These are phyloP conservation scores for Fusarium equiseti DNA, from an alignment of 2,329 filamentous ascomycete genomes.

Conservation along the genomic window DNA sequence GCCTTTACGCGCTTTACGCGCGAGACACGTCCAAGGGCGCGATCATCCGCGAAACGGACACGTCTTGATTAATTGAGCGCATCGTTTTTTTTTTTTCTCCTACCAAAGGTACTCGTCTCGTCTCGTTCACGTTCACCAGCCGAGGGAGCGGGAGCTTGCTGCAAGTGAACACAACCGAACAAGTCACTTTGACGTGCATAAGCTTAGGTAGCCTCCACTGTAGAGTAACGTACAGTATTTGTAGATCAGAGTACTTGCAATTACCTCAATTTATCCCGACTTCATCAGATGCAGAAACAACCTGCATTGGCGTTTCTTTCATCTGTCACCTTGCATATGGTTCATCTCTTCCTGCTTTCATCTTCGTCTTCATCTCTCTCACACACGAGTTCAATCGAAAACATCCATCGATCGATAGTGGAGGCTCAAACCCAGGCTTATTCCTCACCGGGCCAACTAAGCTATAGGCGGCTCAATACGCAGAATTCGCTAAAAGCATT, in stretches of 20 bases:
- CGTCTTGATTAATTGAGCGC: constrained; percentile 55
- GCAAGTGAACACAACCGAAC: constrained; percentile 42
- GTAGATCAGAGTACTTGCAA: background rate
- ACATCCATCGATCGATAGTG: constrained; percentile 1
- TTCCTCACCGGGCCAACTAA: constrained; percentile 28
- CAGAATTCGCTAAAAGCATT: constrained; percentile 35
- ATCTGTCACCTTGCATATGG: background rate
- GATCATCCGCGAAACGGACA: constrained; percentile 60
- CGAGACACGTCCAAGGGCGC: constrained; percentile 51
- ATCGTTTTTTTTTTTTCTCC: constrained; percentile 31
- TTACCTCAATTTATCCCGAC: constrained; percentile 18
- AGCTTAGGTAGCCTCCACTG: constrained; percentile 3
- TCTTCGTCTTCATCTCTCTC: background rate
- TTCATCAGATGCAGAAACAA: constrained; percentile 22
- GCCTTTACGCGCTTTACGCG: constrained; percentile 43
- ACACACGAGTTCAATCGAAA: constrained; percentile 17
- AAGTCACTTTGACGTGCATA: constrained; percentile 43
- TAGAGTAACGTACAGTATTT: background rate
- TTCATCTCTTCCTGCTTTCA: constrained; percentile 4
- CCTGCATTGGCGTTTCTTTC: constrained; percentile 1
- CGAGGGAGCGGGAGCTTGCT: constrained; percentile 27
- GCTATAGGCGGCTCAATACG: constrained; percentile 26
- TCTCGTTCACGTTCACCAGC: constrained; percentile 23
- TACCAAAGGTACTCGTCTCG: background rate
- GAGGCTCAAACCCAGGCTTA: background rate